A percentile compares a stretch with the other conserved stretches of the same genome.
Evolutionary conservation across 768 basidiomycete species (phyloP).

Genomic region (Rhizopogon vulgaris): DNA sequence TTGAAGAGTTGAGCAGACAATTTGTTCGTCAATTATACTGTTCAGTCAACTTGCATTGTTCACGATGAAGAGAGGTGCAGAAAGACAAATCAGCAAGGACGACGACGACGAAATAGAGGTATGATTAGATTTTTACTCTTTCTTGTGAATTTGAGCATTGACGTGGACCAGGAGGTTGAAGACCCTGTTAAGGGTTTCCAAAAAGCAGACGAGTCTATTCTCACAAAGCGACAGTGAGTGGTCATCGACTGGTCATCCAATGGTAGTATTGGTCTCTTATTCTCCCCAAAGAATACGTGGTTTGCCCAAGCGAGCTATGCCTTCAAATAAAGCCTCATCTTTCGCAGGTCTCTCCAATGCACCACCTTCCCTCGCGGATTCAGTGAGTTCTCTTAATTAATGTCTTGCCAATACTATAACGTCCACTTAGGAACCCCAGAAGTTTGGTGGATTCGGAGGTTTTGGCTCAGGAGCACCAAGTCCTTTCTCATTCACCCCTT

Average conservation of each 20-base stretch:
- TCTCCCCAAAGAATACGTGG: conserved; percentile 48
- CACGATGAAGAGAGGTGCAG: conserved; percentile 71
- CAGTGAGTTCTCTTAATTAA: conserved; percentile 19
- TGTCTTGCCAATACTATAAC: conserved; percentile 12
- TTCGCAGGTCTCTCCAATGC: conserved; percentile 21
- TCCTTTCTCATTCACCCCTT: conserved; percentile 36
- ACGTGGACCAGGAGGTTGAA: conserved; percentile 32
- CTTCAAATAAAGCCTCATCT: conserved; percentile 14
- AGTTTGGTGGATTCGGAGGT: conserved; percentile 47
- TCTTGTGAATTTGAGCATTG: conserved; percentile 1
- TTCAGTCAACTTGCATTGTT: conserved; percentile 1
- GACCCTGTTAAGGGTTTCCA: conserved; percentile 40
- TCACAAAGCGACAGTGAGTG: conserved; percentile 55
- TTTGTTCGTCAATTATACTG: neutral
- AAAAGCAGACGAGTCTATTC: conserved; percentile 52
- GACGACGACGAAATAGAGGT: conserved; percentile 33
- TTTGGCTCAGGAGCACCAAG: conserved; percentile 36
- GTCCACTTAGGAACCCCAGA: conserved; percentile 25
- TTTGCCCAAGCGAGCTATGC: conserved; percentile 48
- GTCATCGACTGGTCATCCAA: too few relatives aligned
- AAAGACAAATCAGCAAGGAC: conserved; percentile 62
- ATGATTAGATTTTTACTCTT: neutral
- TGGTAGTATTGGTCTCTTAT: neutral
- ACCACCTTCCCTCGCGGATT: conserved; percentile 17
- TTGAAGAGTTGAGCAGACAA: neutral